Percentiles rank a stretch among this genome's conserved stretches.
Evolutionary conservation across 139 green algal species (phyloP).

Genomic region (Chlorella sp.): DNA sequence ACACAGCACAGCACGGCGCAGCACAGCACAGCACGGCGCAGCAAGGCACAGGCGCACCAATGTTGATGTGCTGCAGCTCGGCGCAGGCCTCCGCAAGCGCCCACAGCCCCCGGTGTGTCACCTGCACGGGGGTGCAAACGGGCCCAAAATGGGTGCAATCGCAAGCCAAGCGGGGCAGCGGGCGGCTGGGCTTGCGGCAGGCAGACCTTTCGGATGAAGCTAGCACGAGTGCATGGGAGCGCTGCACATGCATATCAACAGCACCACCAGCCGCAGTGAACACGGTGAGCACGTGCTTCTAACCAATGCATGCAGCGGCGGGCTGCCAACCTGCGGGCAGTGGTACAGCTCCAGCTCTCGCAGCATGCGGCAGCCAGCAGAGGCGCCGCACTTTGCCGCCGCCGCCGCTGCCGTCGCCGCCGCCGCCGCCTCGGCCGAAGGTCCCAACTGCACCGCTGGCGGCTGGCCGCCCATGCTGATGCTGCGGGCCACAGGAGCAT

Average conservation of each 20-base stretch:
- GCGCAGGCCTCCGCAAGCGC: background rate
- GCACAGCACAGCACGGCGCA: background rate
- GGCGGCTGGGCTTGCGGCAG: background rate
- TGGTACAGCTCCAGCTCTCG: conserved; percentile 35
- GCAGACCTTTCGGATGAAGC: background rate
- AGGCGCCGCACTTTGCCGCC: background rate
- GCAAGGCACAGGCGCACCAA: background rate
- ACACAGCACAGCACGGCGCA: background rate
- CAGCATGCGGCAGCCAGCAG: background rate
- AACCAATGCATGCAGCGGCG: background rate
- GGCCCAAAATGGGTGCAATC: too few relatives aligned
- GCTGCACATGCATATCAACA: too few relatives aligned
- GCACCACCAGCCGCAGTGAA: too few relatives aligned
- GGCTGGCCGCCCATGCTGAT: background rate
- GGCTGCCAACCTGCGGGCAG: conserved; percentile 1
- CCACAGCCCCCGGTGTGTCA: conserved; percentile 1
- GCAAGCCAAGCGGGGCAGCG: too few relatives aligned
- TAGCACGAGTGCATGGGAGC: too few relatives aligned
- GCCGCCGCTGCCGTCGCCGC: background rate
- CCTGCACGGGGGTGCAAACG: conserved; percentile 2
- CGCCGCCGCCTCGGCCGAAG: background rate
- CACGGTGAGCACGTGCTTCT: too few relatives aligned
- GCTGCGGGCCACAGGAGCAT: too few relatives aligned
- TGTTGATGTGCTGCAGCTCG: background rate
- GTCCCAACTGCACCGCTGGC: background rate